Evolutionary conservation across 495 filamentous ascomycete genomes (phyloP), one percentile per base, ranked within the genome.

Genomic region (Aeminium ludgeri): DNA sequence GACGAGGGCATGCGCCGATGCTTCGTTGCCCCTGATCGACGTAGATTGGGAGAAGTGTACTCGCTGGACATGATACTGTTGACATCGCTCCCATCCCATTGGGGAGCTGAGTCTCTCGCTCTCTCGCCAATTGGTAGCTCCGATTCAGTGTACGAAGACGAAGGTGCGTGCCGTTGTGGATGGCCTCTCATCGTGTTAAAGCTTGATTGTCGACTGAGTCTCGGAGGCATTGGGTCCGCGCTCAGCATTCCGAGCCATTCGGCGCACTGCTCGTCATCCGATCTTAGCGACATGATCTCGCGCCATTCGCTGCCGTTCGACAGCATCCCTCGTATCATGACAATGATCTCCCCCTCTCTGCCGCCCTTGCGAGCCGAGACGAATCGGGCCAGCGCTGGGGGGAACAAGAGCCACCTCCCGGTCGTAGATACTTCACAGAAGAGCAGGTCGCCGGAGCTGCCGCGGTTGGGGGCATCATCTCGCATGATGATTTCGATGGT

Each of bases 171-270:
- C 15, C 17, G 8, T 16, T 13, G 20, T 3, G 19, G 34, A 30
- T 12, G 20, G 10, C 35, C 33, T n/a, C 41, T 29, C 20, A 39
- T 42, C 16, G 23, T 30, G 30, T 51, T 62, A 45, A 69, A 63
- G 44, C 43, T 50, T 7, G 41, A 45, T 17, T 41, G 38, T 20
- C 30, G 29, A 11, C 50, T 52, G 19, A 60, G 52, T 10, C 65
- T 53, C 8, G 86, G 86, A 20, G 89, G 87, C 30, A 82, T 59
- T 20, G 89, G 89, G 18, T 67, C 64, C 38, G 68, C 64, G 8
- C 86, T 83, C 18, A 99, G 58, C 63, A 94, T 78, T 27, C 79
- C 65, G 20, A 94, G 62, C 91, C 91, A 99, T 55, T 96, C 87
- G 28, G 68, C 60, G 17, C n/a, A 73, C 74, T 40, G 85, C 35